Conservation (phyloP, 2,329 filamentous ascomycete species). For the Arthrobotrys sphaeroides region DNA sequence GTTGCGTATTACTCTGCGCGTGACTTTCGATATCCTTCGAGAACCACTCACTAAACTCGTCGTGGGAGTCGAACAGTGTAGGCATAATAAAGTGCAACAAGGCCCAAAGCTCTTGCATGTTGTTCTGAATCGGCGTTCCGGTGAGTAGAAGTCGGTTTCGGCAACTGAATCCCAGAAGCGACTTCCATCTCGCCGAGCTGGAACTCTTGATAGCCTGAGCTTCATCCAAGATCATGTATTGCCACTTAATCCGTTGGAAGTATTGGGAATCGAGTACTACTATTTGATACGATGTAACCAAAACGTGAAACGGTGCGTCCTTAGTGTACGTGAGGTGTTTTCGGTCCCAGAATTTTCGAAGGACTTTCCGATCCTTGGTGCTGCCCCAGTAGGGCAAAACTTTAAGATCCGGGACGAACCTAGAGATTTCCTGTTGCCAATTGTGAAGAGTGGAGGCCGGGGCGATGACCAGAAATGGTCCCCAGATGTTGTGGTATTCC, state of each 20-base stretch:
- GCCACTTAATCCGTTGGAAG: slow-evolving; percentile 99
- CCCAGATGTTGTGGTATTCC: slow-evolving; percentile 97
- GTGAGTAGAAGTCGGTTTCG: slow-evolving; percentile 92
- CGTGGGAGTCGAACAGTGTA: slow-evolving; percentile 93
- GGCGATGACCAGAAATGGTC: slow-evolving; percentile 94
- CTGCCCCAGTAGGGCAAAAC: slow-evolving; percentile 98
- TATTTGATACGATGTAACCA: slow-evolving; percentile 95
- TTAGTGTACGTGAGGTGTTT: slow-evolving; percentile 96
- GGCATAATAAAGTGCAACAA: slow-evolving; percentile 99
- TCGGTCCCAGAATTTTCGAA: slow-evolving; percentile 98
- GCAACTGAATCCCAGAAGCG: slow-evolving; percentile 89
- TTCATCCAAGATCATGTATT: slow-evolving; percentile 99
- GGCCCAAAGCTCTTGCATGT: slow-evolving; percentile 99
- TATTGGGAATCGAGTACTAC: slow-evolving; percentile 96
- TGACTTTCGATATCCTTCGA: slow-evolving; percentile 97
- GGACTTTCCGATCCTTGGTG: slow-evolving; percentile 89
- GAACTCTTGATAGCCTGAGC: slow-evolving; percentile 99
- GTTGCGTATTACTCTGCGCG: slow-evolving; percentile 98
- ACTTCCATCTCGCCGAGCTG: slow-evolving; percentile 96
- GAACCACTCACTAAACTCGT: slow-evolving; percentile 94
- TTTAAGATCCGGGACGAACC: slow-evolving; percentile 93
- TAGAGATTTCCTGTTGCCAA: slow-evolving; percentile 97
- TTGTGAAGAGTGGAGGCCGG: slow-evolving; percentile 97
- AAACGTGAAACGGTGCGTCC: slow-evolving; percentile 92
- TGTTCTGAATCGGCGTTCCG: slow-evolving; percentile 98